Percentiles rank a stretch among this genome's conserved stretches.
Conservation (phyloP, 2,329 filamentous ascomycete species). For the Rhynchosporium secalis region DNA sequence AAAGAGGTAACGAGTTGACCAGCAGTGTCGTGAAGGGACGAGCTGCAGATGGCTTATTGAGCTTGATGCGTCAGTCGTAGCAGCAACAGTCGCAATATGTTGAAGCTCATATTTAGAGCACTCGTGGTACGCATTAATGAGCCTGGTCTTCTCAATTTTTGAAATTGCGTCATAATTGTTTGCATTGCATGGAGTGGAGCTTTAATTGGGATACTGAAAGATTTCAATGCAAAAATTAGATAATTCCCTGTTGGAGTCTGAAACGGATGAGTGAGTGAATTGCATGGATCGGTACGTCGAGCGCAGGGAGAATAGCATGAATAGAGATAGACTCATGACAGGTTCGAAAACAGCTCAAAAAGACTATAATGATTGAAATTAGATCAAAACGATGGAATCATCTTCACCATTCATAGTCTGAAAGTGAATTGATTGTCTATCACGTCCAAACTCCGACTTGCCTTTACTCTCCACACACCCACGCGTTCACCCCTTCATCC, state of each 20-base stretch:
- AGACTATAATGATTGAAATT: too few relatives aligned
- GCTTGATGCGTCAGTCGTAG: slow-evolving; percentile 10
- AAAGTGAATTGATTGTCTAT: too few relatives aligned
- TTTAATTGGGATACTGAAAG: background rate
- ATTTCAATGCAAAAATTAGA: background rate
- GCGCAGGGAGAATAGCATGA: too few relatives aligned
- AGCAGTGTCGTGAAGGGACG: slow-evolving; percentile 6
- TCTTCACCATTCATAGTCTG: too few relatives aligned
- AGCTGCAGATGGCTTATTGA: slow-evolving; percentile 15
- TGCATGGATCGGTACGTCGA: too few relatives aligned
- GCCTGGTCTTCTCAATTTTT: background rate
- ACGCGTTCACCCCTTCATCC: too few relatives aligned
- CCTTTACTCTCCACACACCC: too few relatives aligned
- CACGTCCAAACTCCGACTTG: too few relatives aligned
- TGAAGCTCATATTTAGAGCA: background rate
- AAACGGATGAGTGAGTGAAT: too few relatives aligned
- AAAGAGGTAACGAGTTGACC: slow-evolving; percentile 1
- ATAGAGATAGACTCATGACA: too few relatives aligned
- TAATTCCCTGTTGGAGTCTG: background rate
- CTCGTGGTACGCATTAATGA: background rate
- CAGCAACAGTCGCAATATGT: background rate
- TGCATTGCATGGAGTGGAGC: slow-evolving; percentile 10
- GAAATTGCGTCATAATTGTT: background rate
- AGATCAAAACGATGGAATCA: too few relatives aligned
- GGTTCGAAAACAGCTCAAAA: too few relatives aligned